phyloP scores from a whole-genome alignment of 352 stramenopile genomes.

The Bremia lactucae region DNA sequence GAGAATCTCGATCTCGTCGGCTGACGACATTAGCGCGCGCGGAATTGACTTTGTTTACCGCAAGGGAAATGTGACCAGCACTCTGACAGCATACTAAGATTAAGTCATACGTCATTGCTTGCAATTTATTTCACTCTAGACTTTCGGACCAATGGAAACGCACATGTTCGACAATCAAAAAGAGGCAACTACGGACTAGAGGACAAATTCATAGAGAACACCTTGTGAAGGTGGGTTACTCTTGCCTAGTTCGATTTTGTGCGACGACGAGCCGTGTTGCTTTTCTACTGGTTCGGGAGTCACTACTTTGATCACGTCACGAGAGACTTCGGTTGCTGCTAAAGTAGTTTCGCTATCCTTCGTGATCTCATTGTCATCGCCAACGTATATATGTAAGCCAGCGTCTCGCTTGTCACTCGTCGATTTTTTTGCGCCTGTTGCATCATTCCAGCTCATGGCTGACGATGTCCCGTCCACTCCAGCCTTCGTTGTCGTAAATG shows the following conservation, averaged over 20 bases:
- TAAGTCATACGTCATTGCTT: no score
- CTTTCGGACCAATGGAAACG: no score
- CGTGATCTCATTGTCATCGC: slow-evolving; percentile 3
- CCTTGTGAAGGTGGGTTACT: slow-evolving; percentile 9
- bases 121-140: no score
- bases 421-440: slow-evolving; percentile 9
- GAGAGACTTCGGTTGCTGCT: background rate
- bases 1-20: slow-evolving; percentile 9
- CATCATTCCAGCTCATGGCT: slow-evolving; percentile 24
- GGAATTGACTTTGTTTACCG: slow-evolving; percentile 13
- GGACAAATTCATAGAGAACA: slow-evolving; percentile 60
- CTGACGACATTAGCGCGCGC: slow-evolving; percentile 20
- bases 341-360: slow-evolving; percentile 15
- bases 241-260: slow-evolving; percentile 12
- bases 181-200: no score
- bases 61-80: slow-evolving; percentile 20
- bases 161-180: no score
- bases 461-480: slow-evolving; percentile 12
- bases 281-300: slow-evolving; percentile 17
- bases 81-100: slow-evolving; percentile 12
- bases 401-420: background rate
- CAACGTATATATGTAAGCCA: slow-evolving; percentile 8
- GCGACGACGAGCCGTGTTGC: slow-evolving; percentile 4
- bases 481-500: slow-evolving; percentile 32
- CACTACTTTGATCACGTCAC: background rate